Evolutionary conservation across 2,329 filamentous ascomycete genomes (phyloP), one percentile per base, ranked within the genome.

Genomic region (Dryadomyces sulphureus): DNA sequence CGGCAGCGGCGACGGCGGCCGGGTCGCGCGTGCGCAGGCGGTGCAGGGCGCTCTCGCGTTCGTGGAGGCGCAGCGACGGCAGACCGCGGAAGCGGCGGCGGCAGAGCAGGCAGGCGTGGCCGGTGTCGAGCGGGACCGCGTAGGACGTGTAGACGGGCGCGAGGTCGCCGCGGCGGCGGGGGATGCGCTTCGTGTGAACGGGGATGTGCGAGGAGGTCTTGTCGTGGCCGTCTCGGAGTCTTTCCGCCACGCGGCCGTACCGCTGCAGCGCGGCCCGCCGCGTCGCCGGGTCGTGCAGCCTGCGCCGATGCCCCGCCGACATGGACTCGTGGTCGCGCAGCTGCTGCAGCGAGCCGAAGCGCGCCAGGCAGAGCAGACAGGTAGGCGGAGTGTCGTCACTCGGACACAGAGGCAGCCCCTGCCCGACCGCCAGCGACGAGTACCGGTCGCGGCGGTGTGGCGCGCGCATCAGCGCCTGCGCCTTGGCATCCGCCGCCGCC

Each of bases 341-440:
- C 30, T 50, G 44, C 44, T 56, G 67, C 7, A 67, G 61, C 1
- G 65, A 65, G 45, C 73, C 72, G 53, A 80, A 77, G 51, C 73
- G 66, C 22, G 72, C 68, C 55, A 71, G 69, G 55, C 77, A 81
- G n/a, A 80, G 63, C 45, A 79, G 71, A 55, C 77, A 81, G 3
- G 43, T 49, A 20, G 43, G 43, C 25, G 43, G 38, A 9, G 34
- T 11, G n/a, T n/a, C 17, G 16, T 36, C 16, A n/a, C 34, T 36
- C n/a, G n/a, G n/a, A n/a, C n/a, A n/a, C n/a, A 43, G 7, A 4
- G 32, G 32, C 38, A 43, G 59, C 25, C 25, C 39, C 32, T 22
- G 69, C 66, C 44, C 70, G 61, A 53, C 82, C 74, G 16, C 75
- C 75, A 56, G 84, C 1, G 77, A 81, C 47, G 75, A 67, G 8